Percentiles rank a stretch among this genome's conserved stretches.
Conservation (phyloP, 2,329 filamentous ascomycete species). For the Knufia petricola region DNA sequence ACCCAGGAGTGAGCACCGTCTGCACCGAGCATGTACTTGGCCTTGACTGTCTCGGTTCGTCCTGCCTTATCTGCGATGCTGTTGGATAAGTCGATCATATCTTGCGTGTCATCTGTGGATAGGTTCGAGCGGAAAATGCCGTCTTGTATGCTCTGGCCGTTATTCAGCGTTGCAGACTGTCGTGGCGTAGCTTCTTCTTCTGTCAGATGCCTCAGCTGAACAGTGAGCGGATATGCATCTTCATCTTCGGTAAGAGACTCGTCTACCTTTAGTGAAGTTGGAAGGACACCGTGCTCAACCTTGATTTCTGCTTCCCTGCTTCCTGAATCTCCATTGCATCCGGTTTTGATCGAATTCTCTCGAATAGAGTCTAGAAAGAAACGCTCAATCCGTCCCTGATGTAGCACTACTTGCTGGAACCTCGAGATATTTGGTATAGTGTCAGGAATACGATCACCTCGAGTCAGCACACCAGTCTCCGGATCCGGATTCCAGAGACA, state of each 20-base stretch:
- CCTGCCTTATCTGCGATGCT: slow-evolving; percentile 45
- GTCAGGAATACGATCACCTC: slow-evolving; percentile 53
- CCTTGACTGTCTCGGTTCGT: slow-evolving; percentile 10
- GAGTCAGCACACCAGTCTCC: slow-evolving; percentile 43
- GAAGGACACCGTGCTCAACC: slow-evolving; percentile 53
- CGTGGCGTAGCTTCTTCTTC: slow-evolving; percentile 49
- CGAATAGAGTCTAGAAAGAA: slow-evolving; percentile 56
- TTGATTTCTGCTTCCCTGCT: slow-evolving; percentile 32
- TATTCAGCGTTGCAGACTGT: slow-evolving; percentile 29
- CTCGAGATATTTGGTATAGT: slow-evolving; percentile 52
- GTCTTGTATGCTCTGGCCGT: slow-evolving; percentile 32
- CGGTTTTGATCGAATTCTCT: slow-evolving; percentile 32
- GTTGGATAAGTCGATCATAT: slow-evolving; percentile 35
- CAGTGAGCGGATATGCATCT: slow-evolving; percentile 50
- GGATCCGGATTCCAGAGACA: slow-evolving; percentile 51
- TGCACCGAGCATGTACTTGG: slow-evolving; percentile 50
- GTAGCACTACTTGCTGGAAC: slow-evolving; percentile 58
- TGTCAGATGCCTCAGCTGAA: slow-evolving; percentile 48
- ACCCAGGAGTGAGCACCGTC: slow-evolving; percentile 62
- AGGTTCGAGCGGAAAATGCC: slow-evolving; percentile 54
- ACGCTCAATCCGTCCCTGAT: slow-evolving; percentile 61
- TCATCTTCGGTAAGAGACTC: slow-evolving; percentile 38
- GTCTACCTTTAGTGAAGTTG: slow-evolving; percentile 47
- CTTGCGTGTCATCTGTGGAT: slow-evolving; percentile 47
- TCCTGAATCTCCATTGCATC: not conserved